Base-by-base conservation (phyloP, 495 filamentous ascomycete genomes). In the Tetracladium setigerum region DNA sequence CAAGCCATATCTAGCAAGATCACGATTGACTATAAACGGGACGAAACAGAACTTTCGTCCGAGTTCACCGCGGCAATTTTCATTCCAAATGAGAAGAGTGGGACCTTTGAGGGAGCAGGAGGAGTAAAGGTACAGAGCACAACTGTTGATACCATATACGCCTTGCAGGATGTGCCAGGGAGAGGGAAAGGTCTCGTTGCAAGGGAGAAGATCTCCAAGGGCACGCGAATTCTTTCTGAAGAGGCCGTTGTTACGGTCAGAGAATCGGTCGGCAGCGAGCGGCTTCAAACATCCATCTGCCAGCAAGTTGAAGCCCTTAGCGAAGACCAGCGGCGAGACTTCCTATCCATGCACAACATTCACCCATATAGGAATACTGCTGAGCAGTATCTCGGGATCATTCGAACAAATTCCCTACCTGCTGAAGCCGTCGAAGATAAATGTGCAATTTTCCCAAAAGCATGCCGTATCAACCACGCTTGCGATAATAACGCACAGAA, bases 381-480 rank as follows among this genome's bases (percentile, higher is more conserved):
- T 35, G 50, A 51, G 44, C 44, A 10, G 47, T 58, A 37, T 31
- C 50, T 54, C 12, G 63, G 58, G 14, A 66, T 64, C 45, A 30
- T 60, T 37, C 39, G 52, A 55, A 66, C 62, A 35, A 63, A 61
- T 47, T 40, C 54, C 38, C 50, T 64, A 10, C 58, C 58, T 40
- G 30, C 51, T 40, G 63, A 55, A 47, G 17, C 40, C 13, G 30
- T 33, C 14, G 49, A 18, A 36, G 15, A 24, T 46, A 18, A 41
- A 27, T 43, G 39, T 7, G 58, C 46, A 27, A 52, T 65, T 24
- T 66, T 68, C 52, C 51, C 56, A n/a, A 47, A 61, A 15, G 54
- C 60, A 44, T 65, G 52, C 30, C 61, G 61, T 18, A 61, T 68
- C 50, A 68, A 68, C 50, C 65, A 68, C 40, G 54, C 61, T 18